These are phyloP conservation scores for Pythium diclinum DNA, from an alignment of 352 stramenopile species.

Conservation along the genomic window DNA sequence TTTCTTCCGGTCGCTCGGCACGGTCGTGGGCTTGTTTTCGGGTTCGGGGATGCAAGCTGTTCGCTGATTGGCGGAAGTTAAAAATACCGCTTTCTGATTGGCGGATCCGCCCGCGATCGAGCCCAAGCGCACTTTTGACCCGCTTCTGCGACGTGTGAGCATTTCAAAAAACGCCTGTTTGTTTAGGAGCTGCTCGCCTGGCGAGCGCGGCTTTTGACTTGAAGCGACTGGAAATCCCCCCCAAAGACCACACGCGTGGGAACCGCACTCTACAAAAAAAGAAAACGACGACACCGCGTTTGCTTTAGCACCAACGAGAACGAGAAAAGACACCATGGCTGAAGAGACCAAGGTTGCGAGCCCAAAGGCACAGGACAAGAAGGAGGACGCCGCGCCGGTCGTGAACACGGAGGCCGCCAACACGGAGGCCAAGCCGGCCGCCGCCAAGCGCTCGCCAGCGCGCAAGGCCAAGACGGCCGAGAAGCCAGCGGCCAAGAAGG, in stretches of 20 bases:
- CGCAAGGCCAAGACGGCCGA: constrained; percentile 66
- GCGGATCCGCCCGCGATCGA: constrained; percentile 16
- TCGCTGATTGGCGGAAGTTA: constrained; percentile 31
- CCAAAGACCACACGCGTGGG: neutral
- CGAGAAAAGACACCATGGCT: constrained; percentile 17
- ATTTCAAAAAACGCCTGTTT: constrained; percentile 18
- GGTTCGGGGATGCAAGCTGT: neutral
- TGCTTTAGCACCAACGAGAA: neutral
- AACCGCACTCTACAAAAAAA: constrained; percentile 25
- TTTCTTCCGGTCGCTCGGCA: neutral
- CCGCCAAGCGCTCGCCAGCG: constrained; percentile 50
- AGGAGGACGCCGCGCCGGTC: constrained; percentile 22
- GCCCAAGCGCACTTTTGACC: constrained; percentile 26
- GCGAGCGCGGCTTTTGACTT: constrained; percentile 3
- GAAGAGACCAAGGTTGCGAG: constrained; percentile 58
- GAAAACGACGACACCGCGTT: constrained; percentile 11
- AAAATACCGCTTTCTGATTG: constrained; percentile 24
- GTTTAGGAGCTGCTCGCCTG: neutral
- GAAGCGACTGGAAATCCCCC: neutral
- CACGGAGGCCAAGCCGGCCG: constrained; percentile 23
- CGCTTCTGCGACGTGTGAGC: constrained; percentile 25
- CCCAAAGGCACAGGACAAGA: constrained; percentile 30
- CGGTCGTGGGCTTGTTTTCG: neutral
- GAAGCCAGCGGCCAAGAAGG: constrained; percentile 40
- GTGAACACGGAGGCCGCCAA: constrained; percentile 21